These are phyloP conservation scores for Pulveroboletus sp. DNA, from an alignment of 768 basidiomycete species.

Conservation along the genomic window DNA sequence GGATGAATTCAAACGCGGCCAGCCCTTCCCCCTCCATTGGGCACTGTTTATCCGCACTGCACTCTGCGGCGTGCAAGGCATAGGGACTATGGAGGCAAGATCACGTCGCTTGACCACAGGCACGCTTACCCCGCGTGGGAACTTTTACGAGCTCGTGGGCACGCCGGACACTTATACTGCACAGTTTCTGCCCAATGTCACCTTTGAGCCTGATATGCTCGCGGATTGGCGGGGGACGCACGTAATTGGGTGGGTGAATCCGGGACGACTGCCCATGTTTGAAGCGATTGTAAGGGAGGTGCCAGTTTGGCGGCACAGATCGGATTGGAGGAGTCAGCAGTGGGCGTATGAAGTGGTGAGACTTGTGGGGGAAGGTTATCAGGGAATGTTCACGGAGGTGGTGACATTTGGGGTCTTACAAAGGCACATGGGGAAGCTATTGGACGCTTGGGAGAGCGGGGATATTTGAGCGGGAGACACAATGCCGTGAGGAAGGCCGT, in stretches of 20 bases:
- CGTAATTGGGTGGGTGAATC: constrained; percentile 20
- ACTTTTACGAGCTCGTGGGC: constrained; percentile 27
- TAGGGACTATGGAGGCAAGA: neutral
- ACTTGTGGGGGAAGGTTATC: neutral
- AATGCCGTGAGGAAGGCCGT: neutral
- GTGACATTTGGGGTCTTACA: constrained; percentile 16
- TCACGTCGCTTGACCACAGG: neutral
- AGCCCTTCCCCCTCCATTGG: constrained; percentile 23
- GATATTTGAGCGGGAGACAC: constrained; percentile 16
- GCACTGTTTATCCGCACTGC: constrained; percentile 28
- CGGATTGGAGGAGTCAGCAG: constrained; percentile 25
- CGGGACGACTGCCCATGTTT: constrained; percentile 10
- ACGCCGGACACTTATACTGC: constrained; percentile 23
- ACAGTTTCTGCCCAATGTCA: constrained; percentile 4
- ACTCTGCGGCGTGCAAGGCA: neutral
- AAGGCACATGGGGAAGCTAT: constrained; percentile 20
- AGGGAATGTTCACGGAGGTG: constrained; percentile 13
- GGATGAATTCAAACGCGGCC: constrained; percentile 6
- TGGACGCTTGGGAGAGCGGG: constrained; percentile 30
- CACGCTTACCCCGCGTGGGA: constrained; percentile 8
- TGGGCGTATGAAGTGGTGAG: constrained; percentile 25
- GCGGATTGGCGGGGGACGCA: constrained; percentile 24
- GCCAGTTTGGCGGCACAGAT: constrained; percentile 14
- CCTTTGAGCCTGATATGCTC: constrained; percentile 8
- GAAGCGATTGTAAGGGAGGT: constrained; percentile 14